Evolutionary conservation across 208 protist species (phyloP).

Genomic region (Phytomonas francai): DNA sequence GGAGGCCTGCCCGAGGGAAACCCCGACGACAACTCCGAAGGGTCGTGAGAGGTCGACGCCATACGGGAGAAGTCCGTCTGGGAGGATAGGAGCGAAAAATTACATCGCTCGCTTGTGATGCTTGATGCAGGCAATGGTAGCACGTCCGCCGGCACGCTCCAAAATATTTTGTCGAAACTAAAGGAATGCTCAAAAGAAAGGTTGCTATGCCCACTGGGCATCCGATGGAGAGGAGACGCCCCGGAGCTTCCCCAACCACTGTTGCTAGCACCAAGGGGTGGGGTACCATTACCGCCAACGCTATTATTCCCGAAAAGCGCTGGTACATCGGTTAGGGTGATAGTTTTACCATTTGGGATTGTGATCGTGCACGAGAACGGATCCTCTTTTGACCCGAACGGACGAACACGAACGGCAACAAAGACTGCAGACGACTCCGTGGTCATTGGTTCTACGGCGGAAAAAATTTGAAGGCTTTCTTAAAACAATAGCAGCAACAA

Average conservation of each 20-base stretch:
- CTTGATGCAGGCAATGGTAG: conserved; percentile 26
- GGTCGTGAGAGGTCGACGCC: not conserved
- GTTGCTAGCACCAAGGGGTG: not conserved
- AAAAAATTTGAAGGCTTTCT: conserved; percentile 1
- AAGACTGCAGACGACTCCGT: conserved; percentile 61
- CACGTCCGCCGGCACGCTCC: conserved; percentile 38
- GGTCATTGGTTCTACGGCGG: conserved; percentile 22
- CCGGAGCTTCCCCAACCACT: not conserved
- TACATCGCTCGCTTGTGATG: not conserved
- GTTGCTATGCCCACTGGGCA: conserved; percentile 2
- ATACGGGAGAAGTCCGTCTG: conserved; percentile 7
- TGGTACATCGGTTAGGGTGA: conserved; percentile 47
- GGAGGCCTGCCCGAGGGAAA: conserved; percentile 5
- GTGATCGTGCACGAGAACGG: conserved; percentile 46
- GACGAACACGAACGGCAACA: conserved; percentile 71
- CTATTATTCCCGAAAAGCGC: conserved; percentile 15
- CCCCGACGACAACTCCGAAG: not conserved
- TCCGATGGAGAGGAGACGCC: not conserved
- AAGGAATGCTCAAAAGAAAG: conserved; percentile 36
- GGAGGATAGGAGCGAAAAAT: conserved; percentile 2
- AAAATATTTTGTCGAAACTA: conserved; percentile 72
- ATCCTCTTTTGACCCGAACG: conserved; percentile 53
- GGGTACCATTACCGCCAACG: not conserved
- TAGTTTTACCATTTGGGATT: conserved; percentile 35
- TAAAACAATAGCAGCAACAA: conserved; percentile 3